Percentiles rank a stretch among this genome's conserved stretches.
Conservation (phyloP, 139 green algal species). For the Chlamydomonas applanata region DNA sequence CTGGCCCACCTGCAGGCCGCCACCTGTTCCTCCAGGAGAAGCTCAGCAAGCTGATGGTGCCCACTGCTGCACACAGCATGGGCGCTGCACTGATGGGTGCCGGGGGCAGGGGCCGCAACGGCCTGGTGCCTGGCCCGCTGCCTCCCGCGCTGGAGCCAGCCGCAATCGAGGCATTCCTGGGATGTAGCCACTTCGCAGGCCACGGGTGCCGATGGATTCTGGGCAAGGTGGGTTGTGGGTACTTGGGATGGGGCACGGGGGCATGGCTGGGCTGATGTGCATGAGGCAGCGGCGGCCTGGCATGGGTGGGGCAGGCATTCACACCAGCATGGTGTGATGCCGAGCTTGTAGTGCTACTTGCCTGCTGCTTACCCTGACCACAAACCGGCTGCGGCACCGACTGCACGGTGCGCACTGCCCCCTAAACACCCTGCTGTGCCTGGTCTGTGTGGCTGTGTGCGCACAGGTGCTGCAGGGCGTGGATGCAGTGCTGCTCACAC, state of each 20-base stretch:
- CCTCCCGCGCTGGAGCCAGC: slow-evolving; percentile 21
- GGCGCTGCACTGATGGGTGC: background rate
- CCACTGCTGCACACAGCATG: slow-evolving; percentile 3
- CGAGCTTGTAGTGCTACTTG: too few relatives aligned
- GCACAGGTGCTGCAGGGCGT: background rate
- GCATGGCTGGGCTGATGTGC: too few relatives aligned
- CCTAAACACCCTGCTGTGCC: too few relatives aligned
- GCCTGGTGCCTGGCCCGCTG: background rate
- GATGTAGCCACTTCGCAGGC: slow-evolving; percentile 20
- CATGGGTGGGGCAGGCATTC: too few relatives aligned
- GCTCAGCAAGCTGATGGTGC: slow-evolving; percentile 25
- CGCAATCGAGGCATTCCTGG: slow-evolving; percentile 30
- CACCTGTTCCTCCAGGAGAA: slow-evolving; percentile 44
- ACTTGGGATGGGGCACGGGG: too few relatives aligned
- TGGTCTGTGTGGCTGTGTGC: too few relatives aligned
- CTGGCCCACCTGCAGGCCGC: slow-evolving; percentile 10
- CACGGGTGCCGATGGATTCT: slow-evolving; percentile 14
- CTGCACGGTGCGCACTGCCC: too few relatives aligned
- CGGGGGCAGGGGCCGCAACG: background rate
- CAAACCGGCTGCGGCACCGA: too few relatives aligned
- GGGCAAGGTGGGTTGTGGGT: too few relatives aligned
- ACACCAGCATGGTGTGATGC: too few relatives aligned
- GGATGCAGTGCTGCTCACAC: background rate
- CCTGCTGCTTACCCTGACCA: too few relatives aligned
- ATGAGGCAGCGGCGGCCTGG: too few relatives aligned